Conservation (phyloP, 768 basidiomycete genomes). For the Lentinula sp. region DNA sequence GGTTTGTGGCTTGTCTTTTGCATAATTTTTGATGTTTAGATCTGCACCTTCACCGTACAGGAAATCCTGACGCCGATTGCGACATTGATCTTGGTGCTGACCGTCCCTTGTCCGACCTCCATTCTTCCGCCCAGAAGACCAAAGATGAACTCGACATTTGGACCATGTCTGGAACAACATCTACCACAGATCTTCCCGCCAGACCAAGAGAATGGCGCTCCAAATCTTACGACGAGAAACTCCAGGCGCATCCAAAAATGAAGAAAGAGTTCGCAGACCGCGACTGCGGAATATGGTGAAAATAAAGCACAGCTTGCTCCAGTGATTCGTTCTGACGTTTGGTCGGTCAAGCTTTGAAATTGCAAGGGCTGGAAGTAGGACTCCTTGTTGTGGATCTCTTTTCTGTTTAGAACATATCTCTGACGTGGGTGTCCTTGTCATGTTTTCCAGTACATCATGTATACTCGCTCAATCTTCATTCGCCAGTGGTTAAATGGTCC, state of each 20-base stretch:
- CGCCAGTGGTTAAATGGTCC: not conserved
- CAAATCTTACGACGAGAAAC: not conserved
- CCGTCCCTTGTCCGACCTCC: not conserved
- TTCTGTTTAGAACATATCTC: not conserved
- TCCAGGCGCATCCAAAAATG: not conserved
- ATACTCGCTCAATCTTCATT: not conserved
- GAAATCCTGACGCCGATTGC: not conserved
- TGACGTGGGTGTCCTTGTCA: not conserved
- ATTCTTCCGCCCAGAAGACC: not conserved
- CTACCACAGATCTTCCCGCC: not conserved
- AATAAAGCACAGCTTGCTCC: not conserved
- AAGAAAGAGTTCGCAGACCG: not conserved
- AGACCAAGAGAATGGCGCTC: conserved; percentile 3
- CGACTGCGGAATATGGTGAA: conserved; percentile 2
- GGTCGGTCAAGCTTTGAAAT: not conserved
- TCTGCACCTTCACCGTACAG: not conserved
- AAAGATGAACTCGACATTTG: not conserved
- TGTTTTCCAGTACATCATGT: not conserved
- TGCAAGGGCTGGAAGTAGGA: not conserved
- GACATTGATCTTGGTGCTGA: conserved; percentile 1
- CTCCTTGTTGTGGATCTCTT: not conserved
- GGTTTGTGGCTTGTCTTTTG: not conserved
- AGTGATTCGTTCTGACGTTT: not conserved
- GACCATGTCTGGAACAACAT: not conserved
- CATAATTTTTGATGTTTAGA: not conserved